A percentile compares a stretch with the other conserved stretches of the same genome.
Evolutionary conservation across 805 yeast species (phyloP).

Genomic region (Candida suzukii): DNA sequence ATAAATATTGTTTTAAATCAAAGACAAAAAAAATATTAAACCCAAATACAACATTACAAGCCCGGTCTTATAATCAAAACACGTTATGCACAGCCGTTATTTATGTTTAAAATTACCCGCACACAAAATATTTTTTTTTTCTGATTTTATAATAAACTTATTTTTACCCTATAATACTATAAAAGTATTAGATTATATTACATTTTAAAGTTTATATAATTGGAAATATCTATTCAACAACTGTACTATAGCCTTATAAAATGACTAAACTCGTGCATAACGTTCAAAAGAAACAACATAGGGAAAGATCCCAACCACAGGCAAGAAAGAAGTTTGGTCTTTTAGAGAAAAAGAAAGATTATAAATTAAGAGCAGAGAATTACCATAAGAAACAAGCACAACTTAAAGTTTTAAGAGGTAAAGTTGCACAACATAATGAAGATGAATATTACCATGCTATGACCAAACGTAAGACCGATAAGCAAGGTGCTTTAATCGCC

Average conservation of each 20-base stretch:
- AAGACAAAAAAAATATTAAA: too few relatives aligned
- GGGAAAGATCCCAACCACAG: slow-evolving; percentile 84
- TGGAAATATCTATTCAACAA: too few relatives aligned
- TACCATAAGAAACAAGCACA: slow-evolving; percentile 55
- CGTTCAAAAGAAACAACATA: slow-evolving; percentile 92
- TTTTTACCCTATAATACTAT: too few relatives aligned
- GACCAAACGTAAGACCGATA: slow-evolving; percentile 64
- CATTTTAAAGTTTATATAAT: not conserved
- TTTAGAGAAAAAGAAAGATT: slow-evolving; percentile 88
- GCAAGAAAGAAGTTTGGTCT: slow-evolving; percentile 73
- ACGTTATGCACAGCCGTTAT: too few relatives aligned
- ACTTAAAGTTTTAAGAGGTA: slow-evolving; percentile 63
- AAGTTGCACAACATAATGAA: slow-evolving; percentile 72
- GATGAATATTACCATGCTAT: slow-evolving; percentile 97
- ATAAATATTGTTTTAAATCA: too few relatives aligned
- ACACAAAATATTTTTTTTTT: too few relatives aligned
- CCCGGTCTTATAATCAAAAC: too few relatives aligned
- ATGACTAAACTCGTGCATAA: slow-evolving; percentile 84
- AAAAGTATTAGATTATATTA: too few relatives aligned
- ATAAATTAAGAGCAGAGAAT: slow-evolving; percentile 49
- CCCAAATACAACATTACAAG: too few relatives aligned
- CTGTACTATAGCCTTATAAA: not conserved
- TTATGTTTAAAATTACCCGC: too few relatives aligned
- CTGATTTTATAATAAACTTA: too few relatives aligned
- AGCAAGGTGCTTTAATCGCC: slow-evolving; percentile 56